Conservation (phyloP, 2,329 filamentous ascomycete species). For the Sporothrix globosa region DNA sequence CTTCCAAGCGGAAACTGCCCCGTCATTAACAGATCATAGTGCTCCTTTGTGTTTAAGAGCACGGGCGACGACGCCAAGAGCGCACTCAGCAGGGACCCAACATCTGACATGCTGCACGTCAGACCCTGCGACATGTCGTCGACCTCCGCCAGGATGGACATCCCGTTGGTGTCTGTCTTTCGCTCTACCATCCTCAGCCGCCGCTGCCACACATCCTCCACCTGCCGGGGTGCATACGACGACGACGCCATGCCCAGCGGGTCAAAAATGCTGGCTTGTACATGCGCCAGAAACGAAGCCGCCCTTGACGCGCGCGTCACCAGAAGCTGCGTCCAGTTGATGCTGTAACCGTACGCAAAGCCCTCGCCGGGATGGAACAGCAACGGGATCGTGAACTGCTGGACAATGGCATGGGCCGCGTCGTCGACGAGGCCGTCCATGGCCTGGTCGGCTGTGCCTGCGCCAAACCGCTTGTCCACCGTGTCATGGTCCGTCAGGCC, state of each 20-base stretch:
- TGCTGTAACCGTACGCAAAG: constrained; percentile 10
- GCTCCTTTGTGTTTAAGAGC: not conserved
- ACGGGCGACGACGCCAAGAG: not conserved
- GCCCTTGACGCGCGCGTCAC: not conserved
- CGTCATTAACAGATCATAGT: not conserved
- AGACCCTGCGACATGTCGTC: not conserved
- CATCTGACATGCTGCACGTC: constrained; percentile 3
- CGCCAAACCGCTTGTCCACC: not conserved
- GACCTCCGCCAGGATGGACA: not conserved
- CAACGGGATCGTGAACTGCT: not conserved
- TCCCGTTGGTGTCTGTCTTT: not conserved
- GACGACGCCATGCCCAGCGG: constrained; percentile 9
- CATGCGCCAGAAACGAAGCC: not conserved
- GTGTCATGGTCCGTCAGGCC: not conserved
- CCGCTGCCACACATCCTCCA: not conserved
- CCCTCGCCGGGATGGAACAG: constrained; percentile 2
- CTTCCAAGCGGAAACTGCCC: not conserved
- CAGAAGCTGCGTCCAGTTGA: constrained; percentile 14
- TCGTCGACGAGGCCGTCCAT: not conserved
- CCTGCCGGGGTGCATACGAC: not conserved
- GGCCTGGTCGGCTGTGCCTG: not conserved
- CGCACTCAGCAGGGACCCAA: not conserved
- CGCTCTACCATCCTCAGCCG: constrained; percentile 8
- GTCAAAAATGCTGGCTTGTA: not conserved
- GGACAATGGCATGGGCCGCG: not conserved